phyloP scores from a whole-genome alignment of 495 filamentous ascomycete genomes.

The Tuber melanosporum region DNA sequence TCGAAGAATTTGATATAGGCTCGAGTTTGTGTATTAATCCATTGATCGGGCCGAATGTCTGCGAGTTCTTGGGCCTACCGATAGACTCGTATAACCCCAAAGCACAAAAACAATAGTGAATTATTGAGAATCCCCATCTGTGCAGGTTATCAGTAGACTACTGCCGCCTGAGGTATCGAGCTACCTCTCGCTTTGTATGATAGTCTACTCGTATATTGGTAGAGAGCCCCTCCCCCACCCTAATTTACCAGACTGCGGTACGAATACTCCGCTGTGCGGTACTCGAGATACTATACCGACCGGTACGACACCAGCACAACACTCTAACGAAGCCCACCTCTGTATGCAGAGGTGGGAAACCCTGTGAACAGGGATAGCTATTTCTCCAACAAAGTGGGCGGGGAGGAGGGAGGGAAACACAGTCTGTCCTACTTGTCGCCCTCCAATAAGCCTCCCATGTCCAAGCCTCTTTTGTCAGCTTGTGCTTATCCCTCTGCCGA shows the following conservation, averaged over 20 bases:
- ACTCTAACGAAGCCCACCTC: background rate
- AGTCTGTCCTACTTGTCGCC: background rate
- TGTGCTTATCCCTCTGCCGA: slow-evolving; percentile 17
- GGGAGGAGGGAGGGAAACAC: background rate
- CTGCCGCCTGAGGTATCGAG: background rate
- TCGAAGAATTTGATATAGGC: background rate
- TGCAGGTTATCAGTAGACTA: background rate
- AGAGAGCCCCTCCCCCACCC: background rate
- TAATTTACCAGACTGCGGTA: background rate
- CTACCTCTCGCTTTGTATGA: background rate
- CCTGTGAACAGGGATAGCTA: background rate
- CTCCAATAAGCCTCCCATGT: background rate
- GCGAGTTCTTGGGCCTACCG: background rate
- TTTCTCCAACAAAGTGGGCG: background rate
- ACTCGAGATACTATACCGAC: no score
- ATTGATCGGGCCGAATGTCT: background rate
- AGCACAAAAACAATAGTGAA: background rate
- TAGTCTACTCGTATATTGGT: background rate
- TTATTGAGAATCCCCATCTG: background rate
- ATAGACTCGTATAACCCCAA: background rate
- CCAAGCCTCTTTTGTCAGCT: slow-evolving; percentile 29
- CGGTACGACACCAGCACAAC: background rate
- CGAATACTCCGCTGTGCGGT: no score
- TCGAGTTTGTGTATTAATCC: background rate
- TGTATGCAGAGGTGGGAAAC: background rate